Conservation (phyloP, 1,139 yeast species). For the Candida tropicalis region DNA sequence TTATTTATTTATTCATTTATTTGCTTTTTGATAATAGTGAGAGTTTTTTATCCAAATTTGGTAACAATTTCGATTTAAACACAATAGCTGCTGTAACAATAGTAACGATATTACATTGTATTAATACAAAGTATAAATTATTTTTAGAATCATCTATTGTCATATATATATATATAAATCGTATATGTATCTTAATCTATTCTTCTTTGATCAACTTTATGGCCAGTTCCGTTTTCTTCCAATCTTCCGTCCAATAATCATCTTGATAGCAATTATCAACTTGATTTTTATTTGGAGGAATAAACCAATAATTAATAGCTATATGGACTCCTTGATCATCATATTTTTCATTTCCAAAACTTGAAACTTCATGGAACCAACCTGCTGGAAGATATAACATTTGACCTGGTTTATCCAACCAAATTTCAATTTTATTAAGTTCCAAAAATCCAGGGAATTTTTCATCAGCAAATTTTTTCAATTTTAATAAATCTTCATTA, state of each 20-base stretch:
- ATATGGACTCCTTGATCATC: constrained; percentile 43
- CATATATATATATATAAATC: not conserved
- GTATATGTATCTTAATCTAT: not conserved
- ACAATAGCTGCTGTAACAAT: too few relatives aligned
- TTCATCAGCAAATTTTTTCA: constrained; percentile 30
- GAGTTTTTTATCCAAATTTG: too few relatives aligned
- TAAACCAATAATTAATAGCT: constrained; percentile 75
- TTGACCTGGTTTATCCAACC: constrained; percentile 57
- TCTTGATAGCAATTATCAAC: constrained; percentile 43
- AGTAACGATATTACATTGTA: too few relatives aligned
- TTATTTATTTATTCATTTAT: too few relatives aligned
- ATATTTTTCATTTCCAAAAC: constrained; percentile 47
- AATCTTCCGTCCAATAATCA: constrained; percentile 55
- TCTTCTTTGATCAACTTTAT: constrained; percentile 10
- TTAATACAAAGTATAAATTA: too few relatives aligned
- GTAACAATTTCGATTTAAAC: too few relatives aligned
- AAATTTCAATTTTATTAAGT: constrained; percentile 45
- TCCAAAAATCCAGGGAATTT: constrained; percentile 52
- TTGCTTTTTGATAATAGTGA: too few relatives aligned
- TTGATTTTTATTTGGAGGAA: constrained; percentile 54
- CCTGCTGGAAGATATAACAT: constrained; percentile 74
- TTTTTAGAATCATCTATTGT: not conserved
- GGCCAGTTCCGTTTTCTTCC: constrained; percentile 23
- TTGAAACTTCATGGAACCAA: constrained; percentile 82
- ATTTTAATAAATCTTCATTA: constrained; percentile 19